Evolutionary conservation across 805 yeast genomes (phyloP), one percentile per base, ranked within the genome.

Genomic region (Jamesozyma rosinii): DNA sequence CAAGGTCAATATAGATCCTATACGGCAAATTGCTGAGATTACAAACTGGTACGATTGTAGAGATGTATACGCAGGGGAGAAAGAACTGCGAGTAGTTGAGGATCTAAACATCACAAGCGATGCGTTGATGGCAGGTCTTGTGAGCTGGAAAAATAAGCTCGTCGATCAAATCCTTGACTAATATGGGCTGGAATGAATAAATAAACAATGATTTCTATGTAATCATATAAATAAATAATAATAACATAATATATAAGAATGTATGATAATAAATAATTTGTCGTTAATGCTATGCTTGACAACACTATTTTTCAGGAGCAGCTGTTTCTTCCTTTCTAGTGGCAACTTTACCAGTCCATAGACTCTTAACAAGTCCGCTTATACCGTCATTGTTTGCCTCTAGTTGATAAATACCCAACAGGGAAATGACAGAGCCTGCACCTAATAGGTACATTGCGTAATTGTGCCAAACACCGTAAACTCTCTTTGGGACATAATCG

Each of bases 401-500:
- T 57, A 88, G 69, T 48, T 81, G 70, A 64, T 88, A 92, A 43
- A 90, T 69, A 47, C 97, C 98, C 57, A 82, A 78, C 46, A 81
- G 70, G 13, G 85, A 76, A 31, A 81, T 67, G 42, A 72, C 69
- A 2, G 95, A 71, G 32, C 97, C 97, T 2, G 79, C 66, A 32
- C 77, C 74, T 54, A 92, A 74, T 44, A 87, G 61, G 49, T 72
- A 73, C 70, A 77, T 67, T 44, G 95, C 89, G 32, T 74, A 67
- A 48, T 72, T 72, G 67, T 86, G 82, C 74, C 84, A 77, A 33
- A 70, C 63, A 33, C 95, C 95, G 64, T 81, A 92, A 19, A 80
- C 85, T 64, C 97, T 76, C 61, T 70, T 67, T 37, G 95, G 96
- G 45, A 90, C 81, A 68, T 90, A 90, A 67, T 90, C 98, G 47